Evolutionary conservation across 1,284 basidiomycete species (phyloP).

Genomic region (Volvariella volvacea): DNA sequence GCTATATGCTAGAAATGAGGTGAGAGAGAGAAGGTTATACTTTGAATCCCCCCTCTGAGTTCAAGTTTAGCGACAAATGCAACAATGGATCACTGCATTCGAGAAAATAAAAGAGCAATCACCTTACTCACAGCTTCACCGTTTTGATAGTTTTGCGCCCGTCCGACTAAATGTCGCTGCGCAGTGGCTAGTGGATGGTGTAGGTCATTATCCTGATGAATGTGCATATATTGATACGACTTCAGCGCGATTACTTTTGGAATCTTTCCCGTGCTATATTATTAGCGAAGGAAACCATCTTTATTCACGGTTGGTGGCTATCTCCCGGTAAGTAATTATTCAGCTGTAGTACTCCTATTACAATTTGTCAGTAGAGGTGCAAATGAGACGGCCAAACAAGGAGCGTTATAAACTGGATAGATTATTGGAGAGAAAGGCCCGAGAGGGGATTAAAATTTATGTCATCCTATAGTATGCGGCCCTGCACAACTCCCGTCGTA

Average conservation of each 20-base stretch:
- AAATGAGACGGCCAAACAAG: slow-evolving; percentile 78
- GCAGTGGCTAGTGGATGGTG: slow-evolving; percentile 99
- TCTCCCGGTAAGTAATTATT: slow-evolving; percentile 55
- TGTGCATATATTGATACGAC: not conserved
- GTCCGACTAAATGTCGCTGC: slow-evolving; percentile 90
- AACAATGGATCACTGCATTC: slow-evolving; percentile 93
- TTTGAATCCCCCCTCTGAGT: not conserved
- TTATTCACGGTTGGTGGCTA: slow-evolving; percentile 96
- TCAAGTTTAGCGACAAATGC: slow-evolving; percentile 76
- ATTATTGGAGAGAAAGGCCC: slow-evolving; percentile 88
- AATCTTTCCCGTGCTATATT: slow-evolving; percentile 92
- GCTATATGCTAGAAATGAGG: slow-evolving; percentile 85
- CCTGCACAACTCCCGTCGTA: not conserved
- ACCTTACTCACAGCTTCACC: slow-evolving; percentile 76
- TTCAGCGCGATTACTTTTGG: slow-evolving; percentile 93
- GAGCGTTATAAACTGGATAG: slow-evolving; percentile 87
- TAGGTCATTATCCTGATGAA: slow-evolving; percentile 28
- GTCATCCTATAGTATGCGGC: slow-evolving; percentile 90
- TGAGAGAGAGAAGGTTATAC: slow-evolving; percentile 17
- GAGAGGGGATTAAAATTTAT: slow-evolving; percentile 94
- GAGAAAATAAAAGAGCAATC: slow-evolving; percentile 78
- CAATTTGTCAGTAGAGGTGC: slow-evolving; percentile 54
- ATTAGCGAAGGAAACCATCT: slow-evolving; percentile 84
- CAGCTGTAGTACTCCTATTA: not conserved
- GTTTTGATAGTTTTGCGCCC: slow-evolving; percentile 94